phyloP scores from a whole-genome alignment of 192 early-diverging fungal species.

The Umbelopsis ramanniana region DNA sequence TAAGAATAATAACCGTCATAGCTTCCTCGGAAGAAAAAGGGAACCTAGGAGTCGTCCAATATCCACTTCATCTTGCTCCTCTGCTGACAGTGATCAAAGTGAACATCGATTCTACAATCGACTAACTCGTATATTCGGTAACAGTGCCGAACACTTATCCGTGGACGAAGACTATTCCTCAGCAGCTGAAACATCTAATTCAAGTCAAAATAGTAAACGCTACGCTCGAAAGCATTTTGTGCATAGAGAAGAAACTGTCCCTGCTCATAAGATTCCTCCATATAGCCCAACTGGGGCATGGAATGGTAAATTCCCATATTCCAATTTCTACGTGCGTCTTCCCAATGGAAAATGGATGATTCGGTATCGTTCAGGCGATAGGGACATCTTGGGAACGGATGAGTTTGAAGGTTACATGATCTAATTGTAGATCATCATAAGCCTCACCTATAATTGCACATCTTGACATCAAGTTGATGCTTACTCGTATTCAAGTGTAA shows the following conservation, averaged over 20 bases:
- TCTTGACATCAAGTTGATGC: too few relatives aligned
- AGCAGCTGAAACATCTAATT: background rate
- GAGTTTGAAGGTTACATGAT: conserved; percentile 42
- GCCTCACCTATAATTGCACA: too few relatives aligned
- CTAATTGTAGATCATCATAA: conserved; percentile 2
- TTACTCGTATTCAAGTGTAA: too few relatives aligned
- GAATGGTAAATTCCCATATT: conserved; percentile 39
- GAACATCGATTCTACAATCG: background rate
- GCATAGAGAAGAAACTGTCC: background rate
- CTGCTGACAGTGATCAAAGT: background rate
- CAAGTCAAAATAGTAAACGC: background rate
- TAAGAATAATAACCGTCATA: background rate
- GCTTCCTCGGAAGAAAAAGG: background rate
- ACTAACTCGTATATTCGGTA: background rate
- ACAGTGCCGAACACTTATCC: background rate
- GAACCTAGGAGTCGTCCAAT: background rate
- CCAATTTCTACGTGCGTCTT: conserved; percentile 40
- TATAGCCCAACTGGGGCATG: conserved; percentile 37
- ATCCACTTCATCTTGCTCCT: background rate
- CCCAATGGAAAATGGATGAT: conserved; percentile 48
- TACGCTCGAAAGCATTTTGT: background rate
- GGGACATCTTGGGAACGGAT: conserved; percentile 42
- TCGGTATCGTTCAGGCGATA: conserved; percentile 37
- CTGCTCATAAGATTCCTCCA: conserved; percentile 25
- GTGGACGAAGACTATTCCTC: background rate